Evolutionary conservation across 768 basidiomycete genomes (phyloP), one percentile per base, ranked within the genome.

Genomic region (Auriscalpium orientale): DNA sequence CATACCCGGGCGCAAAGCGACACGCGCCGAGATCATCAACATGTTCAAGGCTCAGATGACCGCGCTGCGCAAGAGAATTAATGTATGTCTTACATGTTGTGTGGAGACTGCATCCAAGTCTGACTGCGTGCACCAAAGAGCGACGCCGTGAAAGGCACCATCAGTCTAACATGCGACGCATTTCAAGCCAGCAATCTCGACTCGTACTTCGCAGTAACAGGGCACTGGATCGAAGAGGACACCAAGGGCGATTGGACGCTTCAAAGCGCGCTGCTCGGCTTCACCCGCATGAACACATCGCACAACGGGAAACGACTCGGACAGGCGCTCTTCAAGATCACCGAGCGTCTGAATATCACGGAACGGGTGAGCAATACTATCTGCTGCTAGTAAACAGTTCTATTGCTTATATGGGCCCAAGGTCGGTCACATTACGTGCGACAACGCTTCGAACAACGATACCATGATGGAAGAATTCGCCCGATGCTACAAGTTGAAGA

Each of bases 141-240:
- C 40, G 48, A 53, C 1, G 49, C 40, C 1, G 66, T 67, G 9
- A 54, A 37, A 8, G 71, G 71, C 4, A n/a, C 51, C 8, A 64
- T 72, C 43, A 69, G 61, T 38, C 28, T 71, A 9, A 77, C 73
- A 4, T 71, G 72, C 59, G 70, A 77, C 60, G 72, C 66, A 13
- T 76, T 74, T 74, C 72, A 73, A 49, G 74, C 74, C 3, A 50
- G 37, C 9, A 75, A 72, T 56, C 55, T 58, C 1, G 72, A 76
- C 60, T 66, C 62, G 1, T 77, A 76, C 59, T 72, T 72, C 59
- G 74, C 67, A 0, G 69, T 73, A 4, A 76, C 70, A 0, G 71
- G 66, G 1, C 71, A 73, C 51, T 76, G 74, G 72, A 70, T 74
- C 44, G 70, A 74, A 35, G 70, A 73, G 58, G 49, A 16, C 0